Conservation (phyloP, 176 grass and related monocot genomes). For the Puya raimondii region DNA sequence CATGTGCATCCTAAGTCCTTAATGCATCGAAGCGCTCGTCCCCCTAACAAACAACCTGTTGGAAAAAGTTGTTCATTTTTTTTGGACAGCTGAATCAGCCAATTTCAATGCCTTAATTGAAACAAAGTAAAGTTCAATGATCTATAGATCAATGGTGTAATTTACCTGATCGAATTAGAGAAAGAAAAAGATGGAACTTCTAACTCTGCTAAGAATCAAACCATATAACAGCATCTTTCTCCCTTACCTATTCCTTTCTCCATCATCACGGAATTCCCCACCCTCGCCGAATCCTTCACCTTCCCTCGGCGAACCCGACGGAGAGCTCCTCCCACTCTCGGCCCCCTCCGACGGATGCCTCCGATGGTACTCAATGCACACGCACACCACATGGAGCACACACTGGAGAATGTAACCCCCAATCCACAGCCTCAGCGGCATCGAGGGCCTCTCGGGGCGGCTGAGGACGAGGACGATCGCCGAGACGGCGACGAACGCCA, state of each 20-base stretch:
- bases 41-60: too few species aligned
- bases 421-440: conserved; percentile 34
- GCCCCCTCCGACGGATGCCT: conserved; percentile 7
- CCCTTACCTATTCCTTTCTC: conserved; percentile 2
- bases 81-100: too few species aligned
- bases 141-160: too few species aligned
- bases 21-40: too few species aligned
- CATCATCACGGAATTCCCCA: background rate
- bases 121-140: too few species aligned
- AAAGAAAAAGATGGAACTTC: too few species aligned
- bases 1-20: too few species aligned
- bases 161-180: too few species aligned
- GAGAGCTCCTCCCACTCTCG: conserved; percentile 6
- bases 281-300: background rate
- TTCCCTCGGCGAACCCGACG: conserved; percentile 1
- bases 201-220: too few species aligned
- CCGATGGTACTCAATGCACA: conserved; percentile 20
- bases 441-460: conserved; percentile 25
- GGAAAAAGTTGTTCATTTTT: too few species aligned
- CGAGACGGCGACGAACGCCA: conserved; percentile 18
- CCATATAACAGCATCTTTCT: background rate
- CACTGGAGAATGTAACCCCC: conserved; percentile 36
- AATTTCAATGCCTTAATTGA: too few species aligned
- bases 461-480: conserved; percentile 20
- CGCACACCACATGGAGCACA: conserved; percentile 31